These are phyloP conservation scores for Puccinellia tenuiflora DNA, from an alignment of 176 grass and related monocot genomes.

Conservation along the genomic window DNA sequence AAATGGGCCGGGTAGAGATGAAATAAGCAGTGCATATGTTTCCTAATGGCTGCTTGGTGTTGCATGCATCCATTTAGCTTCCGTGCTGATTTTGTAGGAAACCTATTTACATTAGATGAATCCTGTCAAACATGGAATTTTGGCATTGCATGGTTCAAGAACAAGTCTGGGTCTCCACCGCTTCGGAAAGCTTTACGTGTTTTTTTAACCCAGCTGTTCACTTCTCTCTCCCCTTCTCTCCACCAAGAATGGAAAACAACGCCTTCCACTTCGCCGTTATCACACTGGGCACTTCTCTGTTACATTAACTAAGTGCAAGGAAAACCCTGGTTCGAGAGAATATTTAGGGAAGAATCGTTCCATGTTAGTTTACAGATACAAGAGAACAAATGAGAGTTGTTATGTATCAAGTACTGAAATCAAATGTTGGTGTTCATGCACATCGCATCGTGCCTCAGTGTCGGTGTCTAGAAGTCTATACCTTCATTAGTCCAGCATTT, in stretches of 20 bases:
- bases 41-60: slow-evolving; percentile 1
- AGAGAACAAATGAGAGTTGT: neutral
- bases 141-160: slow-evolving; percentile 1
- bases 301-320: too few species aligned
- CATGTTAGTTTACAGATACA: neutral
- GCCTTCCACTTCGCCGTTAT: neutral
- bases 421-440: slow-evolving; percentile 1
- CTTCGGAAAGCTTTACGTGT: neutral
- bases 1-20: neutral
- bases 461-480: neutral
- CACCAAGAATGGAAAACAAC: neutral
- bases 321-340: neutral
- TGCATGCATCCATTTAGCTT: slow-evolving; percentile 5
- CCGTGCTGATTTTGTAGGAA: neutral
- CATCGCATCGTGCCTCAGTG: neutral
- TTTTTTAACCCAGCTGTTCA: neutral
- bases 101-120: slow-evolving; percentile 14
- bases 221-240: neutral
- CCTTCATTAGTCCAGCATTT: neutral
- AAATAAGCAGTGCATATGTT: neutral
- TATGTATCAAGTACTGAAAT: neutral
- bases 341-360: neutral
- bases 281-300: neutral
- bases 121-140: slow-evolving; percentile 7
- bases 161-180: neutral